phyloP scores from a whole-genome alignment of 2,329 filamentous ascomycete genomes.

The Ploettnerulaceae sp. region DNA sequence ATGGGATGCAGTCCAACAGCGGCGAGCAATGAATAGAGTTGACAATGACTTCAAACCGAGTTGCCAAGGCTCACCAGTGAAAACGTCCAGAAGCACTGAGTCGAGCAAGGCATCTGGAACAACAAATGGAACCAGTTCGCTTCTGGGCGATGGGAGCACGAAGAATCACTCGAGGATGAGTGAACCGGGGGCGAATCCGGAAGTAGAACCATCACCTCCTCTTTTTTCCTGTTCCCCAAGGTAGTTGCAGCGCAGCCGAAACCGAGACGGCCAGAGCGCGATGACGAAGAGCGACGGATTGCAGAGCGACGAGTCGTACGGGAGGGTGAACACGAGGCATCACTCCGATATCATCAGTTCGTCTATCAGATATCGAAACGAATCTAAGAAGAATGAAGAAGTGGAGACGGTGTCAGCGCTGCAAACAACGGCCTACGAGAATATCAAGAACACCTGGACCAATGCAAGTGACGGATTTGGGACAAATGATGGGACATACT shows the following conservation, averaged over 20 bases:
- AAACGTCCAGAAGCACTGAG: constrained; percentile 27
- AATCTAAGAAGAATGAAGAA: constrained; percentile 26
- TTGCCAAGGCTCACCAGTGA: no score
- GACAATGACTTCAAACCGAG: no score
- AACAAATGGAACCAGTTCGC: constrained; percentile 10
- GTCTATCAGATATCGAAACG: constrained; percentile 28
- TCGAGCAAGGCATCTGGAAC: constrained; percentile 29
- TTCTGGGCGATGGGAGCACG: constrained; percentile 15
- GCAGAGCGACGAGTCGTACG: constrained; percentile 15
- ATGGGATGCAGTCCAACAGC: no score
- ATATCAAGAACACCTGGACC: constrained; percentile 31
- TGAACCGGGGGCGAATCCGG: constrained; percentile 12
- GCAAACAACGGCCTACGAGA: constrained; percentile 30
- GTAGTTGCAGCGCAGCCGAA: no score
- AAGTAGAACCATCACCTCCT: constrained; percentile 9
- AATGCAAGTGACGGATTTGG: constrained; percentile 31
- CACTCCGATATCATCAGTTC: constrained; percentile 31
- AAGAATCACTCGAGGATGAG: constrained; percentile 15
- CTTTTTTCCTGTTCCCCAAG: neutral
- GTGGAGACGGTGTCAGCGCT: constrained; percentile 7
- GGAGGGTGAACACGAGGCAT: constrained; percentile 25
- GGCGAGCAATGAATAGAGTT: no score
- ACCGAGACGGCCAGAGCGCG: constrained; percentile 15
- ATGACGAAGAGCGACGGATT: constrained; percentile 20
- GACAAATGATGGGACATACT: constrained; percentile 30